phyloP scores from a whole-genome alignment of 768 basidiomycete genomes.

The Sistotremastrum niveocremeum region DNA sequence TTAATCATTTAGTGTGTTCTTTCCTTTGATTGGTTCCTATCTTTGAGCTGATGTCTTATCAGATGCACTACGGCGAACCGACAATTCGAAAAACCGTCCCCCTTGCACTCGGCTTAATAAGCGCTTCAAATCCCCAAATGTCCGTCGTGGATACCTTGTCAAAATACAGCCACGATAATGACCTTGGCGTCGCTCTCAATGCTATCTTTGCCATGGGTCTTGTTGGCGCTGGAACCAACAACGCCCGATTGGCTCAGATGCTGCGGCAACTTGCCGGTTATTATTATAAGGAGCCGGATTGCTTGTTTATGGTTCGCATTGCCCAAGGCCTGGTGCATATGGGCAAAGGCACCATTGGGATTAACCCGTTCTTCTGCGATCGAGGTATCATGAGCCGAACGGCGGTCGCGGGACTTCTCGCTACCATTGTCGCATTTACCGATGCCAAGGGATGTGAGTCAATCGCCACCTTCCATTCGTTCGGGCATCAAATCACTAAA shows the following conservation, averaged over 20 bases:
- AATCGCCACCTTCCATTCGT: not conserved
- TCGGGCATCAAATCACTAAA: not conserved
- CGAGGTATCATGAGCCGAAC: constrained; percentile 79
- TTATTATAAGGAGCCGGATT: constrained; percentile 95
- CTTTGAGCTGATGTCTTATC: constrained; percentile 10
- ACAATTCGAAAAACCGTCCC: constrained; percentile 86
- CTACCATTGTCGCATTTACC: constrained; percentile 83
- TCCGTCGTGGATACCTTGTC: constrained; percentile 93
- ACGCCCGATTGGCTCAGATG: constrained; percentile 96
- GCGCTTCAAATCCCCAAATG: constrained; percentile 90
- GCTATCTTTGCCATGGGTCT: constrained; percentile 99
- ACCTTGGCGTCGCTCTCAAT: constrained; percentile 90
- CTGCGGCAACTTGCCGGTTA: constrained; percentile 93
- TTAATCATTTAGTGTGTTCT: constrained; percentile 80
- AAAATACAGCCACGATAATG: constrained; percentile 97
- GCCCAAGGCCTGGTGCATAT: constrained; percentile 97
- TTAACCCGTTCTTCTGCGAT: constrained; percentile 95
- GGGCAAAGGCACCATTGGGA: constrained; percentile 96
- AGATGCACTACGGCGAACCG: constrained; percentile 99
- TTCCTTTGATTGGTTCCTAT: not conserved
- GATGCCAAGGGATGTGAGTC: constrained; percentile 85
- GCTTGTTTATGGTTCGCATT: constrained; percentile 89
- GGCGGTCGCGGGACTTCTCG: constrained; percentile 79
- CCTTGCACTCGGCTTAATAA: constrained; percentile 88
- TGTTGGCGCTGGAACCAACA: constrained; percentile 97